Evolutionary conservation across 768 basidiomycete genomes (phyloP).

Genomic region (Arthromyces matolae): DNA sequence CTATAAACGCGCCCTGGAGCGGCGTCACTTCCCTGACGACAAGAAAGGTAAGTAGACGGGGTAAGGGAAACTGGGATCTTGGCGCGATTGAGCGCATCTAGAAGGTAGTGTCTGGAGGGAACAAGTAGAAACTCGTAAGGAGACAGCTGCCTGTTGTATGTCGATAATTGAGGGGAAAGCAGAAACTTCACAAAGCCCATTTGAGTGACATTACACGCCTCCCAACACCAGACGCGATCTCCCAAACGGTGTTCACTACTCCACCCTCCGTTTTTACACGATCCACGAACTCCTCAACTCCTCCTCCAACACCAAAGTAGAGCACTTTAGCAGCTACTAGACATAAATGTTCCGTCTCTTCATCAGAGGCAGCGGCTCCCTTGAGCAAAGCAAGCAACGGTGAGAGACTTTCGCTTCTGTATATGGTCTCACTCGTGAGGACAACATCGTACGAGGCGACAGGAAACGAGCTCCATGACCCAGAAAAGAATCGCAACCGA

Average conservation of each 20-base stretch:
- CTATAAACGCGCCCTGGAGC: too few species aligned
- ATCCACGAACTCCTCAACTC: slow-evolving; percentile 68
- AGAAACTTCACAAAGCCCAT: slow-evolving; percentile 38
- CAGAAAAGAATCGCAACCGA: slow-evolving; percentile 70
- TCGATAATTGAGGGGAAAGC: neutral
- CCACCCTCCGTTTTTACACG: slow-evolving; percentile 46
- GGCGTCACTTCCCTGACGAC: too few species aligned
- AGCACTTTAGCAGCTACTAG: slow-evolving; percentile 89
- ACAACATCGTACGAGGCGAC: slow-evolving; percentile 58
- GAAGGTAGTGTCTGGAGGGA: too few species aligned
- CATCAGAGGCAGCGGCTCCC: slow-evolving; percentile 26
- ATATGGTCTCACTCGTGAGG: slow-evolving; percentile 92
- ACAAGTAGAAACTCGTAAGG: too few species aligned
- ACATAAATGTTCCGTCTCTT: slow-evolving; percentile 35
- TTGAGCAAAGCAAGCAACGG: slow-evolving; percentile 55
- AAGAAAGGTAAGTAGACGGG: too few species aligned
- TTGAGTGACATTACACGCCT: slow-evolving; percentile 62
- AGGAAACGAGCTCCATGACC: slow-evolving; percentile 70
- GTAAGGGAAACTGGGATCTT: too few species aligned
- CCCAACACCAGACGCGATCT: slow-evolving; percentile 64
- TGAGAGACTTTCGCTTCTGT: slow-evolving; percentile 60
- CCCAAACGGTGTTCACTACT: slow-evolving; percentile 57
- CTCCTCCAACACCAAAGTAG: slow-evolving; percentile 95
- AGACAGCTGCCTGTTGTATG: neutral
- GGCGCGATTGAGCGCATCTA: too few species aligned